These are phyloP conservation scores for Phaeosphaeria sp. DNA, from an alignment of 2,329 filamentous ascomycete species.

Conservation along the genomic window DNA sequence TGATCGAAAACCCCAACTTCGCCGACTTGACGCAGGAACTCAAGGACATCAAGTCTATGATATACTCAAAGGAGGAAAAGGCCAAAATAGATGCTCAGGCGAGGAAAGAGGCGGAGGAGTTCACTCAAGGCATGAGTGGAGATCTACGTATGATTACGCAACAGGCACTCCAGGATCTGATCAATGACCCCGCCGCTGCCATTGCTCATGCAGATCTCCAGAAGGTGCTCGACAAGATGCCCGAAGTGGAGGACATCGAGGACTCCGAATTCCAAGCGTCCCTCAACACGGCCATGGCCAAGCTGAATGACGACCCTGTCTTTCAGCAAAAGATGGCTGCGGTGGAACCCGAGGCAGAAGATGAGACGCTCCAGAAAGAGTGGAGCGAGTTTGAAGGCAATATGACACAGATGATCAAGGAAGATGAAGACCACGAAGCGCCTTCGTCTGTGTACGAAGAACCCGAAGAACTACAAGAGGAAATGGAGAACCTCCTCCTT, in stretches of 20 bases:
- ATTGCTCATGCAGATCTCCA: conserved; percentile 29
- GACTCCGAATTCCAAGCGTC: conserved; percentile 29
- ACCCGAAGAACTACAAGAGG: conserved; percentile 23
- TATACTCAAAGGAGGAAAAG: conserved; percentile 27
- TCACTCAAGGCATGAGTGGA: conserved; percentile 4
- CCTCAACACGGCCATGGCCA: conserved; percentile 27
- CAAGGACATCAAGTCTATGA: conserved; percentile 31
- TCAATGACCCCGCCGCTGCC: conserved; percentile 38
- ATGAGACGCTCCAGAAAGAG: conserved; percentile 15
- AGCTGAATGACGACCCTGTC: conserved; percentile 26
- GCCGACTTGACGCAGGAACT: conserved; percentile 35
- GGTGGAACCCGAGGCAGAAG: conserved; percentile 11
- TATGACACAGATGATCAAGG: conserved; percentile 15
- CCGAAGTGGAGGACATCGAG: conserved; percentile 25
- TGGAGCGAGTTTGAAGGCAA: conserved; percentile 17
- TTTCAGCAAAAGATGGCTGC: conserved; percentile 30
- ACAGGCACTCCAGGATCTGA: conserved; percentile 30
- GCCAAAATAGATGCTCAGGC: conserved; percentile 17
- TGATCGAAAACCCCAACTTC: conserved; percentile 41
- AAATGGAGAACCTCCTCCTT: conserved; percentile 25
- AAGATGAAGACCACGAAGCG: conserved; percentile 10
- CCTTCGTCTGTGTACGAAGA: conserved; percentile 16
- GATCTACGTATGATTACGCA: conserved; percentile 25
- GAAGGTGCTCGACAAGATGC: conserved; percentile 31
- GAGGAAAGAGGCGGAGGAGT: background rate